Evolutionary conservation across 805 yeast species (phyloP).

Genomic region (Starmera quercuum): DNA sequence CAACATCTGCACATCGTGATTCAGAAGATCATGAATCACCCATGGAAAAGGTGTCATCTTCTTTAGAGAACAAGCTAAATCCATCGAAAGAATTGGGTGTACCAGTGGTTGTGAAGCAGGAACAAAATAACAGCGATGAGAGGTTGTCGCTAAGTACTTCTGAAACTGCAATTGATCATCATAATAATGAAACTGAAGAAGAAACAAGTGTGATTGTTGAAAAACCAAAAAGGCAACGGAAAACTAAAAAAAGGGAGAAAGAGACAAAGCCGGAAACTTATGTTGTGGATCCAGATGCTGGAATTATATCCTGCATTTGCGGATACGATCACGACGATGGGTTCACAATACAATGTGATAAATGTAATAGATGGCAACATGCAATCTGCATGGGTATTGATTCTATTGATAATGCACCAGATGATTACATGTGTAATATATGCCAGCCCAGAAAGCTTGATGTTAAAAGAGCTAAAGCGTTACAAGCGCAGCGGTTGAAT

Average conservation of each 20-base stretch:
- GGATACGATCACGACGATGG: slow-evolving; percentile 86
- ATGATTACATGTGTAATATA: slow-evolving; percentile 68
- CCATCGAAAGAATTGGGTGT: too few relatives aligned
- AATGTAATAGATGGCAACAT: slow-evolving; percentile 92
- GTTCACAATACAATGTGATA: slow-evolving; percentile 89
- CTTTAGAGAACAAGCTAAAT: too few relatives aligned
- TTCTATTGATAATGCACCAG: slow-evolving; percentile 71
- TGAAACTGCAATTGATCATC: too few relatives aligned
- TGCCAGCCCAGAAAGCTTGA: slow-evolving; percentile 55
- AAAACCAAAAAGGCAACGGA: not conserved
- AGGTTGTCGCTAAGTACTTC: too few relatives aligned
- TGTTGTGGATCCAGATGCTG: slow-evolving; percentile 74
- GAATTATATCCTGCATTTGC: slow-evolving; percentile 85
- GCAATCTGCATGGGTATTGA: slow-evolving; percentile 80
- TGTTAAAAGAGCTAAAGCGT: slow-evolving; percentile 32
- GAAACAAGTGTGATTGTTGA: slow-evolving; percentile 7
- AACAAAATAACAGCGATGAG: too few relatives aligned
- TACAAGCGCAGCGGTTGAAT: slow-evolving; percentile 25
- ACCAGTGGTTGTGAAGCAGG: too few relatives aligned
- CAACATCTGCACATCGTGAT: too few relatives aligned
- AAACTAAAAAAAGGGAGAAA: slow-evolving; percentile 2
- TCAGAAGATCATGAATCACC: too few relatives aligned
- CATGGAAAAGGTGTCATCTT: too few relatives aligned
- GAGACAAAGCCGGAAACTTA: slow-evolving; percentile 23
- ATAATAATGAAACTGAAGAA: slow-evolving; percentile 7